Base-by-base conservation (phyloP, 2,329 filamentous ascomycete genomes). In the Phyllosticta citribraziliensis region DNA sequence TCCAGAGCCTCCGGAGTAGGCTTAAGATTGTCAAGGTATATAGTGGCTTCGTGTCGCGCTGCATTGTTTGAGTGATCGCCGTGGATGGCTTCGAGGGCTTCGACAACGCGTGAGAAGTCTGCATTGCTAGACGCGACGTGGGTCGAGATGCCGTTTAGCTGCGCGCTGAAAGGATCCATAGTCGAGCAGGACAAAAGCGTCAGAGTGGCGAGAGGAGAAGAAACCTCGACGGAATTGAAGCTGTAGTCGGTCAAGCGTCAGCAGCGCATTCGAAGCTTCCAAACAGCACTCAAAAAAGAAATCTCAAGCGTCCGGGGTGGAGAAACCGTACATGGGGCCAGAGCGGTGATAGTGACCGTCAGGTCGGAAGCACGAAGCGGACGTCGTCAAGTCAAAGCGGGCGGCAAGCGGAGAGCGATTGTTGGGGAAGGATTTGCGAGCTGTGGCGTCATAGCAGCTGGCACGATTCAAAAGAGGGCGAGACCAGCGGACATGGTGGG, bases 11-110 rank as follows among this genome's bases (percentile, higher is more conserved):
- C n/a, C n/a, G n/a, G n/a, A n/a, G n/a, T n/a, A n/a, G n/a, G n/a
- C n/a, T n/a, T n/a, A n/a, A n/a, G n/a, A n/a, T n/a, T n/a, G 72
- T 99, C 94, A 66, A 99, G 87, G 70, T 91, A 96, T 47, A 84
- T 76, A 65, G 94, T 88, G 54, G 94, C 94, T 73, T 94, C 84
- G 72, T 88, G 84, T 65, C 94, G n/a, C n/a, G n/a, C n/a, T n/a
- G n/a, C n/a, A n/a, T n/a, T n/a, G n/a, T n/a, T n/a, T n/a, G n/a
- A n/a, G n/a, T n/a, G n/a, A n/a, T n/a, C n/a, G n/a, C n/a, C n/a
- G n/a, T n/a, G n/a, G n/a, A n/a, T n/a, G n/a, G n/a, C n/a, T n/a
- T n/a, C n/a, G n/a, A 99, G 85, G 51, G 94, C 94, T 69, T 89
- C 84, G 70, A 91, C 84, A 66, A 97, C 94, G 71, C 83, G 84